Base-by-base conservation (phyloP, 2,329 filamentous ascomycete species). In the Fonsecaea multimorphosa region DNA sequence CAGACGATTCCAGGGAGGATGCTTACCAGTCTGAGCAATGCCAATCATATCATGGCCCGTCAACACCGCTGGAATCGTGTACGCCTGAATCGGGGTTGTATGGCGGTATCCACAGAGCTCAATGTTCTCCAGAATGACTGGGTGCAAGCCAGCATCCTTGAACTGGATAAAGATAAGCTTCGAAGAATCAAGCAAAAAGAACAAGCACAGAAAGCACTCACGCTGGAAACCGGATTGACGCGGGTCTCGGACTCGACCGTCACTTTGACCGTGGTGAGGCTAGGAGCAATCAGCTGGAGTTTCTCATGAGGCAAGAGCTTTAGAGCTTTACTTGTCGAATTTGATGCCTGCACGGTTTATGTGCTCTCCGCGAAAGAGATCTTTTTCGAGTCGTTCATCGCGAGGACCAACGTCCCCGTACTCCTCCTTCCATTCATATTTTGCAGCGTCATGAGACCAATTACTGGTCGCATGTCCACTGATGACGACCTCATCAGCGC, bases 61-160 rank as follows among this genome's bases (percentile, higher is more conserved):
- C 24, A 91, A 79, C 51, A 98, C 88, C 0, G 93, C 89, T 0
- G 95, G 93, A 32, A 98, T 86, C 3, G 88, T 89, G 76, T 91
- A 97, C 22, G 87, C 86, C 76, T 99, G 95, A 40, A 99, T 95
- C 0, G 93, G 91, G 0, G 95, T 98, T 0, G 93, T 92, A 0
- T 79, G 74, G 0, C 80, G 76, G 74, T 96, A 98, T 0, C 87
- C 85, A 67, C 87, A 89, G 1, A 93, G 82, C 66, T 86, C 75
- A 46, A 97, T 84, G 71, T 98, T 99, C 69, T 89, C 83, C 1
- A 89, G 76, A 84, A 98, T 90, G 31, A 88, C 85, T 0, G 95
- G 95, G 73, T 99, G 95, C 14, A 99, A 82, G 1, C 91, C 93
- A 24, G 92, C 91, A 64, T 91, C 84, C 1, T 88, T 81, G 76